These are phyloP conservation scores for Fusarium kyushuense DNA, from an alignment of 2,329 filamentous ascomycete genomes.

Conservation along the genomic window DNA sequence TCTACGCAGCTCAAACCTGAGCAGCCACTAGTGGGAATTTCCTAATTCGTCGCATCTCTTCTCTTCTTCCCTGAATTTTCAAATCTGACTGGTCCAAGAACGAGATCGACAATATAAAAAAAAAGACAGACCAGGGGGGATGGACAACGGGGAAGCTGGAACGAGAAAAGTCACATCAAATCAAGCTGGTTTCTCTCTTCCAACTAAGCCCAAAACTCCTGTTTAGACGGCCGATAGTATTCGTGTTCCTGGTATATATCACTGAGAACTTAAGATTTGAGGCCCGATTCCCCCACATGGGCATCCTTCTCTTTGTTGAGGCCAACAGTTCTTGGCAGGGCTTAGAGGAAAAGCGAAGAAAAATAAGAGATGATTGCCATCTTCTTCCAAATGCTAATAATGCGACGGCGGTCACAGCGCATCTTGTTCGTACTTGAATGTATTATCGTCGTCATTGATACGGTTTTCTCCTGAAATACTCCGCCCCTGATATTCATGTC, in stretches of 20 bases:
- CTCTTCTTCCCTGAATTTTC: background rate
- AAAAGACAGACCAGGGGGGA: conserved; percentile 10
- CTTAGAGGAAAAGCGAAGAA: background rate
- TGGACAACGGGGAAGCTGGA: background rate
- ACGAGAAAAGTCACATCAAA: conserved; percentile 1
- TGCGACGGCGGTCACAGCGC: conserved; percentile 16
- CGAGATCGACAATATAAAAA: conserved; percentile 17
- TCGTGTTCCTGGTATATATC: conserved; percentile 17
- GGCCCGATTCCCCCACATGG: conserved; percentile 28
- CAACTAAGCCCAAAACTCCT: background rate
- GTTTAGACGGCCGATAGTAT: conserved; percentile 1
- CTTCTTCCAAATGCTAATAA: conserved; percentile 9
- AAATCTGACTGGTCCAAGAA: conserved; percentile 14
- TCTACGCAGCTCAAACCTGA: conserved; percentile 32
- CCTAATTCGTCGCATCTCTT: conserved; percentile 16
- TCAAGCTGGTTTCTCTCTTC: background rate
- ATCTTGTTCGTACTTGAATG: background rate
- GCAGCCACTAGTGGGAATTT: conserved; percentile 11
- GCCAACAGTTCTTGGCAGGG: conserved; percentile 29
- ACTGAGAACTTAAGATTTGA: conserved; percentile 23
- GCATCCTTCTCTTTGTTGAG: conserved; percentile 23
- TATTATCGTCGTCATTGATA: background rate
- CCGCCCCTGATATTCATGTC: background rate
- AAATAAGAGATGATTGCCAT: background rate
- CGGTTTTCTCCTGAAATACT: conserved; percentile 23